These are phyloP conservation scores for Rhodotorula mucilaginosa DNA, from an alignment of 1,284 basidiomycete genomes.

Conservation along the genomic window DNA sequence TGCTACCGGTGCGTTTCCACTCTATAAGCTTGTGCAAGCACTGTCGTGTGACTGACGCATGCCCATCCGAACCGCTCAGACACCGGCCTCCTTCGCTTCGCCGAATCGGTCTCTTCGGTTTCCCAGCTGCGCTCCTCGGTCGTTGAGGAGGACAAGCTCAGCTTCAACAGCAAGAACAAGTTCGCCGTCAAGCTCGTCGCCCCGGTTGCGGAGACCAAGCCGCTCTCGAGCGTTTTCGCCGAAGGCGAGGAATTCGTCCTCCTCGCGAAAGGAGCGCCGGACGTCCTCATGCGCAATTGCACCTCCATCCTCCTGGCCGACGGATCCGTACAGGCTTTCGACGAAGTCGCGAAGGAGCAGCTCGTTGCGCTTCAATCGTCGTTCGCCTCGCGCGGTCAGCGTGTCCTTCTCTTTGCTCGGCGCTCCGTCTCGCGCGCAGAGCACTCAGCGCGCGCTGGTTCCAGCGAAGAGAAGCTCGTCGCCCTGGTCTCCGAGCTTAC, in stretches of 20 bases:
- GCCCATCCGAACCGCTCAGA: neutral
- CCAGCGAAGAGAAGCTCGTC: conserved; percentile 48
- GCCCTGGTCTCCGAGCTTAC: conserved; percentile 54
- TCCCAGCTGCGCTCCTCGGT: neutral
- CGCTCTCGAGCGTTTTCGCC: neutral
- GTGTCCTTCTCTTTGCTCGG: conserved; percentile 58
- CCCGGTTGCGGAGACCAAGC: neutral
- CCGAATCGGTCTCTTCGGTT: conserved; percentile 2
- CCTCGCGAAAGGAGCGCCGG: conserved; percentile 56
- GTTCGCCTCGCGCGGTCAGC: conserved; percentile 62
- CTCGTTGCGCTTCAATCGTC: conserved; percentile 54
- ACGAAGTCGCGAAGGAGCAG: conserved; percentile 42
- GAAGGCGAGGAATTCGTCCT: conserved; percentile 36
- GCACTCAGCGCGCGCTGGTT: conserved; percentile 17
- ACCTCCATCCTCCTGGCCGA: conserved; percentile 45
- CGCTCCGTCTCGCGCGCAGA: conserved; percentile 44
- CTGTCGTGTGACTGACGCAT: neutral
- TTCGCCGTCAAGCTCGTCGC: conserved; percentile 29
- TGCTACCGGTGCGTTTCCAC: conserved; percentile 37
- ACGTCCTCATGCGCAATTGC: conserved; percentile 57
- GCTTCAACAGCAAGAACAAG: conserved; percentile 30
- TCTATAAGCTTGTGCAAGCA: neutral
- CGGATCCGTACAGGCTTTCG: conserved; percentile 50
- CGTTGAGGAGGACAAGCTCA: conserved; percentile 10
- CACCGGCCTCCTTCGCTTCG: conserved; percentile 25